Percentiles rank a stretch among this genome's conserved stretches.
Evolutionary conservation across 257 asterid genomes (phyloP).

Genomic region (Jaltomata sinuosa): DNA sequence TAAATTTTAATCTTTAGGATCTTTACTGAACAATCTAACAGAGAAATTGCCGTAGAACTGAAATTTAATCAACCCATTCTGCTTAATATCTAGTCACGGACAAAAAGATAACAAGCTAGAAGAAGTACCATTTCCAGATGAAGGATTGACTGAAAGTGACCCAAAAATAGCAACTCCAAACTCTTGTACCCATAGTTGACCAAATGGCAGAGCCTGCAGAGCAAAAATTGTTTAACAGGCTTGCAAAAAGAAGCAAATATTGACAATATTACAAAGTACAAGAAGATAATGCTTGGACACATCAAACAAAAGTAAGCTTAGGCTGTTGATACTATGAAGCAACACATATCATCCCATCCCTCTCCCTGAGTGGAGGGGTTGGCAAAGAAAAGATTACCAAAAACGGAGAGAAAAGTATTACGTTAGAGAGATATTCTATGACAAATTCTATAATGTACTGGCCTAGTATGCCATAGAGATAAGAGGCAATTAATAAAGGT

Average conservation of each 20-base stretch:
- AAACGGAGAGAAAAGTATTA: background rate
- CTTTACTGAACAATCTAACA: background rate
- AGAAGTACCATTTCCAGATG: slow-evolving; percentile 44
- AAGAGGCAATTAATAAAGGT: background rate
- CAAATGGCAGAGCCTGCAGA: slow-evolving; percentile 44
- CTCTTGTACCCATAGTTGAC: slow-evolving; percentile 60
- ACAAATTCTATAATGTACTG: background rate
- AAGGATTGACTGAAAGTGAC: slow-evolving; percentile 49
- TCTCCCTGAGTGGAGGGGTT: background rate
- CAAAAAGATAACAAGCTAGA: background rate
- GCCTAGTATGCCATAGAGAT: background rate
- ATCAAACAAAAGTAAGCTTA: background rate
- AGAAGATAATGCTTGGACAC: background rate
- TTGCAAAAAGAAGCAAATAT: background rate
- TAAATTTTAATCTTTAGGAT: background rate
- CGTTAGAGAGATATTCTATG: background rate
- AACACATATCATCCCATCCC: background rate
- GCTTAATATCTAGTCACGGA: background rate
- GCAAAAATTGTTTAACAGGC: slow-evolving; percentile 6
- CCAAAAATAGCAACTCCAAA: slow-evolving; percentile 83
- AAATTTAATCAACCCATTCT: background rate
- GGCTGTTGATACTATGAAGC: background rate
- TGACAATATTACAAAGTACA: background rate
- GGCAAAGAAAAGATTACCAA: background rate
- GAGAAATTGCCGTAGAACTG: background rate